Evolutionary conservation across 257 asterid species (phyloP).

Genomic region (Anisodus acutangulus): DNA sequence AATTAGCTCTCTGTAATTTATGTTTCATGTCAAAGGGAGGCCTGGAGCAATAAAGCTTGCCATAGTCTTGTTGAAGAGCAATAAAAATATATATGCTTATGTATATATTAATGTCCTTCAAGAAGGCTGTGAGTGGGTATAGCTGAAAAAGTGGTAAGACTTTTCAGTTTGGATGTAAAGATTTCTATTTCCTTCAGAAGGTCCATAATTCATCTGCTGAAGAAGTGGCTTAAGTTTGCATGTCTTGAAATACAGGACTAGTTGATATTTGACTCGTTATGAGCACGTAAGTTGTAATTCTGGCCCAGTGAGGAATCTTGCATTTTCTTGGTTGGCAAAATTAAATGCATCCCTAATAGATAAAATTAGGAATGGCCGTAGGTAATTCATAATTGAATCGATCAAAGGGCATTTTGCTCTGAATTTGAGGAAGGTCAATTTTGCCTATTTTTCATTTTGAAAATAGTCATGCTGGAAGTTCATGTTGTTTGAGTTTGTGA

Average conservation of each 20-base stretch:
- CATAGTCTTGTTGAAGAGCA: neutral
- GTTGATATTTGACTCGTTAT: neutral
- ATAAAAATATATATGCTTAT: neutral
- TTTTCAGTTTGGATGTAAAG: neutral
- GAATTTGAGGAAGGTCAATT: conserved; percentile 1
- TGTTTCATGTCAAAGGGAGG: neutral
- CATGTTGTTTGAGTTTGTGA: neutral
- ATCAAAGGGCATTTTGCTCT: conserved; percentile 18
- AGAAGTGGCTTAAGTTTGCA: neutral
- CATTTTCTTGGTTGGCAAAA: neutral
- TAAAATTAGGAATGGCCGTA: neutral
- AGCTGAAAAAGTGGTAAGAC: neutral
- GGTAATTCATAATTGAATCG: neutral
- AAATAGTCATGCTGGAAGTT: conserved; percentile 5
- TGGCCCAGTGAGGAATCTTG: neutral
- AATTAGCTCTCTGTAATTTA: neutral
- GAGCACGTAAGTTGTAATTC: neutral
- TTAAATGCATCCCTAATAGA: neutral
- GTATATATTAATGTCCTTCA: neutral
- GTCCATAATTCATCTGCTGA: too few species aligned
- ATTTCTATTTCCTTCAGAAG: neutral
- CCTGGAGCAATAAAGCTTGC: conserved; percentile 3
- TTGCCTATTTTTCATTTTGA: neutral
- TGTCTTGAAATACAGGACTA: neutral
- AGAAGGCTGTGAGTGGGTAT: neutral